Evolutionary conservation across 176 grass and related monocot species (phyloP), one percentile per base, ranked within the genome.

Genomic region (Bromus sterilis): DNA sequence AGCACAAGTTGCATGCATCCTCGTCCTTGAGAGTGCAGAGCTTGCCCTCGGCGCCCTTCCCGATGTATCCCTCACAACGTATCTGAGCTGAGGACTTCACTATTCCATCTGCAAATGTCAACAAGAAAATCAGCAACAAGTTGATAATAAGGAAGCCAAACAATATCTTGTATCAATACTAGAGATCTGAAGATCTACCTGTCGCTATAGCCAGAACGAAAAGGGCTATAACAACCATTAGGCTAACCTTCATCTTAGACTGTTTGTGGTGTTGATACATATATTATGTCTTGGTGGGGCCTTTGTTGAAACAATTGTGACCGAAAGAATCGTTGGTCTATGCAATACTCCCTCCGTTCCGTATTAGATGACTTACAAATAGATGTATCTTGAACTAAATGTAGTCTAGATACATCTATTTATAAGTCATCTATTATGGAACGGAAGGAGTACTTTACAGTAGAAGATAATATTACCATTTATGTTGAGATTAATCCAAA

Each of bases 41-140:
- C 24, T 2, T 0, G 42, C 42, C 42, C 11, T 28, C n/a, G n/a
- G n/a, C 14, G 11, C 57, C 57, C 24, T 28, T 11, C 11, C 57
- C 57, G 11, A 28, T 14, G 57, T 60, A 60, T 60, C 57, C 57
- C 24, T 60, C 4, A 14, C 57, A 60, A 1, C 4, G 57, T 14
- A 60, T 11, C 57, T 60, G 57, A 29, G 57, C 57, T 60, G 57
- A 60, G 13, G 11, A 60, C 57, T 60, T 60, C 1, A 60, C 57
- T 29, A 60, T 60, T 60, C 24, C 11, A 60, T 60, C 57, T 60
- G 25, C 13, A 60, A 28, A 60, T 28, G 25, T 61, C 25, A 61
- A 62, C 77, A 90, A 81, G 91, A 57, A 30, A 61, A 60, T 61
- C 58, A 61, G 11, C 4, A 56, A 56, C 9, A 56, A 1, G 55